A percentile compares a stretch with the other conserved stretches of the same genome.
These are phyloP conservation scores for Polygonum aviculare DNA, from an alignment of 148 eudicot genomes.

Conservation along the genomic window DNA sequence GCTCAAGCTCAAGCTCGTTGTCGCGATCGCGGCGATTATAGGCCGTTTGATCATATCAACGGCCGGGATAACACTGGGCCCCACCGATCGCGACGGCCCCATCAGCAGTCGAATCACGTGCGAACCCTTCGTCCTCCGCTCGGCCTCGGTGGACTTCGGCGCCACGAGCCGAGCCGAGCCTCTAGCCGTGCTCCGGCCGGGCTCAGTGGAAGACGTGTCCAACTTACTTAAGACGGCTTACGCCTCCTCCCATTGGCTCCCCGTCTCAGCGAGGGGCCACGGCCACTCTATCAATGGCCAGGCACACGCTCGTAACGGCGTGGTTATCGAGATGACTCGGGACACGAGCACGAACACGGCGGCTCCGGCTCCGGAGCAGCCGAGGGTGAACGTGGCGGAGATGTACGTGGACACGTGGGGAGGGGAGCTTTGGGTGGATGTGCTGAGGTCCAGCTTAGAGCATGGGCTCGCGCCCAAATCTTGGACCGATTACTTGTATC, in stretches of 20 bases:
- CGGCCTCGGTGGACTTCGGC: constrained; percentile 71
- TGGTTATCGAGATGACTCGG: constrained; percentile 61
- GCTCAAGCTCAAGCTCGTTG: not conserved
- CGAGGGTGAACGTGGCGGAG: constrained; percentile 8
- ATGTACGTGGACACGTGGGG: constrained; percentile 69
- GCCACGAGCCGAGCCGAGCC: constrained; percentile 34
- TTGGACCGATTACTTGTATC: constrained; percentile 92
- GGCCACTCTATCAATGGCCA: constrained; percentile 84
- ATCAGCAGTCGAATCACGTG: constrained; percentile 18
- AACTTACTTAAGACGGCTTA: constrained; percentile 31
- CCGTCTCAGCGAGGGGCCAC: constrained; percentile 64
- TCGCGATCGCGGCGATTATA: constrained; percentile 34
- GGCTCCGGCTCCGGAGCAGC: not conserved
- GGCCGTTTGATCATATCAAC: constrained; percentile 34
- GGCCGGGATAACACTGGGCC: constrained; percentile 45
- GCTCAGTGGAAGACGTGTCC: constrained; percentile 45
- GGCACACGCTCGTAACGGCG: constrained; percentile 51
- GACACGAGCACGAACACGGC: too few species aligned
- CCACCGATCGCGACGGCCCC: constrained; percentile 23
- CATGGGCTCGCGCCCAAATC: constrained; percentile 71
- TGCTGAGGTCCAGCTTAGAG: constrained; percentile 47
- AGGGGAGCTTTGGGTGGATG: constrained; percentile 75
- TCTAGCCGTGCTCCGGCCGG: constrained; percentile 46
- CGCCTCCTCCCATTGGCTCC: constrained; percentile 32
- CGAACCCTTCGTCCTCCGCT: constrained; percentile 23